Percentiles rank a stretch among this genome's conserved stretches.
Evolutionary conservation across 2,329 filamentous ascomycete genomes (phyloP).

Genomic region (Alternaria sp.): DNA sequence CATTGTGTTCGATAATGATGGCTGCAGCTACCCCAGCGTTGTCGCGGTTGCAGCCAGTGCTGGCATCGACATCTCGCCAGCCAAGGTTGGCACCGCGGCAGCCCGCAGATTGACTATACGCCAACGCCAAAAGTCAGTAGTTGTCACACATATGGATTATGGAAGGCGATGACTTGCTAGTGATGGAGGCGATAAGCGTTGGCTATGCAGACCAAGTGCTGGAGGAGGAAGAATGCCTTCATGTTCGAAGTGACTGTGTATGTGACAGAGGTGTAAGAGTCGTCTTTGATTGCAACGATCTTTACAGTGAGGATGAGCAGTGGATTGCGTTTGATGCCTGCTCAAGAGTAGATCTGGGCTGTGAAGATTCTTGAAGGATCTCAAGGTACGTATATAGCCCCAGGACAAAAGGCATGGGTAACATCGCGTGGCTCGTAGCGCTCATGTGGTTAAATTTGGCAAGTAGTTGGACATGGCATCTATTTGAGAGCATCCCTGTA

Average conservation of each 20-base stretch:
- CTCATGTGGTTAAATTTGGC: neutral
- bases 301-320: neutral
- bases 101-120: neutral
- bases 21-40: conserved; percentile 3
- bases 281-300: neutral
- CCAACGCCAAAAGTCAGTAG: neutral
- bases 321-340: neutral
- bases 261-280: neutral
- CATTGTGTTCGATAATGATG: neutral
- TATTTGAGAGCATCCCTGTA: neutral
- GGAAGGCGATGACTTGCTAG: neutral
- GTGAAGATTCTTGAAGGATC: neutral
- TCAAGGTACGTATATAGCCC: neutral
- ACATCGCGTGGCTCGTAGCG: neutral
- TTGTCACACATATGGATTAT: neutral
- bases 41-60: conserved; percentile 8
- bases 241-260: neutral
- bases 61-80: conserved; percentile 1
- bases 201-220: neutral
- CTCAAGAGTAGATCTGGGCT: neutral
- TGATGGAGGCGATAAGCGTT: neutral
- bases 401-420: neutral
- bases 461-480: neutral
- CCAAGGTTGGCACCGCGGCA: neutral
- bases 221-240: neutral